Base-by-base conservation (phyloP, 176 grass and related monocot genomes). In the Oryza glaberrima region DNA sequence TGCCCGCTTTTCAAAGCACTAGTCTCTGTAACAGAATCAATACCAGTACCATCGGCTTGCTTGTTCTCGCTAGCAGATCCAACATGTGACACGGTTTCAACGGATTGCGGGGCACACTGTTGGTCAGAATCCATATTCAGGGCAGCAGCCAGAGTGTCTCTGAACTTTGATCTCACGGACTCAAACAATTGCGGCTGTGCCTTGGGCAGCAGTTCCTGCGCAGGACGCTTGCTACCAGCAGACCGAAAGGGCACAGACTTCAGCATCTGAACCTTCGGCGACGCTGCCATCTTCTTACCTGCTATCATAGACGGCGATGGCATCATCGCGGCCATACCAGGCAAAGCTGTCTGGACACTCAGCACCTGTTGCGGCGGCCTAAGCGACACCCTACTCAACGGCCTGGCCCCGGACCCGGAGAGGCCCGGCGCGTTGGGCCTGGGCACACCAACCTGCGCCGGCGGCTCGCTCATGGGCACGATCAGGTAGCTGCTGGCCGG, bases 151-250 rank as follows among this genome's bases (percentile, higher is more conserved):
- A 98, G 81, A 49, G 82, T 67, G 48, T 95, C 91, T 75, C 89
- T 92, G 38, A 95, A 69, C 70, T 88, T 95, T 51, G 85, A 93
- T 72, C 93, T 93, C 70, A 92, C 80, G 0, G 77, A 65, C 48
- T 83, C 82, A 70, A 67, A 84, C 17, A 65, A n/a, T 23, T 85
- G 68, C 1, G 78, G 76, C 35, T 77, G 81, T 23, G 61, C 65
- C 82, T 88, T 93, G 3, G 6, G 44, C 16, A 36, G 43, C 51
- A 69, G 26, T 22, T 86, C 82, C 74, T 77, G 88, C 67, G 60
- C 86, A 68, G 60, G 61, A 36, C 82, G 54, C 77, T 90, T 93
- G 82, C 71, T 73, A 81, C 80, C 49, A 44, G 65, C 15, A 0
- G 76, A 81, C 60, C 69, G 40, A 2, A 20, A 38, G 0, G 47